Base-by-base conservation (phyloP, 2,329 filamentous ascomycete species). In the Colletotrichum musae region DNA sequence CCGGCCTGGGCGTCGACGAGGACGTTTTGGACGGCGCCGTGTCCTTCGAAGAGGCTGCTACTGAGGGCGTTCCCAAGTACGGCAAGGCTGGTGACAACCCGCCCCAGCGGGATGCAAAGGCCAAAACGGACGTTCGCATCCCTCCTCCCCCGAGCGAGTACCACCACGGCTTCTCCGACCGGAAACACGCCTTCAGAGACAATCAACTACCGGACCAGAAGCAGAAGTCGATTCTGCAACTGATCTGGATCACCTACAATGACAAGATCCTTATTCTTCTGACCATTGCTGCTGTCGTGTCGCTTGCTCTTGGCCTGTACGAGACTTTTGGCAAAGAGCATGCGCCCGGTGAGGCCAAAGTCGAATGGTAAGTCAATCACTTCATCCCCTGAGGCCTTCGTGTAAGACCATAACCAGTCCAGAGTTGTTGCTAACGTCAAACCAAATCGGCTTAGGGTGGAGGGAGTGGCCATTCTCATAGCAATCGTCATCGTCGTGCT, bases 261-360 rank as follows among this genome's bases (percentile, higher is more conserved):
- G 92, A 94, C 79, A 92, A 92, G 72, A 89, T 94, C 43, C 86
- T 94, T 47, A 91, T 94, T 47, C 80, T 94, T 6, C 81, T 94
- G 68, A 92, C 91, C 0, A 84, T 89, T 43, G 92, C 92, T 10
- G 92, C 92, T 1, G 82, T 90, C 12, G 85, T 94, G 12, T 94
- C 91, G 0, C 80, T 94, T 7, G 89, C 89, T 9, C 82, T 94
- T 12, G 92, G 92, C 10, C 81, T 94, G 2, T 94, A 94, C 74
- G 87, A 92, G 76, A 88, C 89, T 0, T 84, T 91, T 15, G 85
- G 86, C 21, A 73, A 83, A 70, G 63, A 82, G 56, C 82, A 83
- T 54, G 73, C 74, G 2, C 80, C 81, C 4, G 82, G 80, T 3
- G 76, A 80, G 1, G 82, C 82, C 66, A 69, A 78, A 73, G 85